These are phyloP conservation scores for Colletotrichum zoysiae DNA, from an alignment of 2,329 filamentous ascomycete species.

Conservation along the genomic window DNA sequence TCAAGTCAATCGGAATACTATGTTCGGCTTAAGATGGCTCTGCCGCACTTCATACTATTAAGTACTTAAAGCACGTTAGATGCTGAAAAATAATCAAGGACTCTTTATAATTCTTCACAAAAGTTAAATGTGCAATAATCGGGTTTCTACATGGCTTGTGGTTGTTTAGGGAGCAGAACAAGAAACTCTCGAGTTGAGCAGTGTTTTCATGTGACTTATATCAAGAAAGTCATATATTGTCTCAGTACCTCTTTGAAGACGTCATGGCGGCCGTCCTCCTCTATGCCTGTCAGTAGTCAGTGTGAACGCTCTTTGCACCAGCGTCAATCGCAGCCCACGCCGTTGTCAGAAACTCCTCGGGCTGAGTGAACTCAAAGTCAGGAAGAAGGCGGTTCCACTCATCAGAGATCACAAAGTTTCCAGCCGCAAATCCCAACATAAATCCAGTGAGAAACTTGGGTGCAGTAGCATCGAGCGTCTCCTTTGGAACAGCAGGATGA, in stretches of 20 bases:
- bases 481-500: conserved; percentile 45
- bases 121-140: no score
- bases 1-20: no score
- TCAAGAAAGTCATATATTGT: no score
- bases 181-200: not conserved
- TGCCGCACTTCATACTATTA: no score
- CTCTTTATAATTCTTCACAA: no score
- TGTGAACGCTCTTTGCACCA: not conserved
- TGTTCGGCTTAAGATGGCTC: no score
- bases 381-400: conserved; percentile 61
- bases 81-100: no score
- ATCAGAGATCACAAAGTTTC: conserved; percentile 54
- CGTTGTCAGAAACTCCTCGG: conserved; percentile 57
- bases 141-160: no score
- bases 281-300: not conserved
- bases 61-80: no score
- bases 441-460: conserved; percentile 47
- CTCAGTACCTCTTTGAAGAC: not conserved
- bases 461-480: conserved; percentile 43
- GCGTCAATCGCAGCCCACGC: conserved; percentile 49
- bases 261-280: no score
- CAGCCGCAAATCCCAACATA: conserved; percentile 50
- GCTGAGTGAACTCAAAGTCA: conserved; percentile 56
- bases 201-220: no score
- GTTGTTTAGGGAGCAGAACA: no score